Evolutionary conservation across 139 green algal species (phyloP).

Genomic region (Picochlorum sp.): DNA sequence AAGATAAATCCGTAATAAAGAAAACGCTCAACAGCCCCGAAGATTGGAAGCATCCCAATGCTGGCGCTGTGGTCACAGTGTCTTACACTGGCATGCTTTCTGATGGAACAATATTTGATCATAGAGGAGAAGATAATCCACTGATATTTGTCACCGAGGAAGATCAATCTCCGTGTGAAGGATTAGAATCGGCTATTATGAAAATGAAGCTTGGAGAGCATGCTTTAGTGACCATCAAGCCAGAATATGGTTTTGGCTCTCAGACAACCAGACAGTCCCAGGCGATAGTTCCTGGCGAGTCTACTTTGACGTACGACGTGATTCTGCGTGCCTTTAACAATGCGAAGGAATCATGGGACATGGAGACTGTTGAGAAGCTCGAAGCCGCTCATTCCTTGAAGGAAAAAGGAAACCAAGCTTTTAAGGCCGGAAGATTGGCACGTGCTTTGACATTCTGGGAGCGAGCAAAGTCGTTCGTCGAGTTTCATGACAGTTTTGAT

Average conservation of each 20-base stretch:
- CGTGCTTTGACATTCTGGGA: slow-evolving; percentile 62
- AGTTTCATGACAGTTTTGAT: slow-evolving; percentile 41
- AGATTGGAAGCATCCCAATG: slow-evolving; percentile 61
- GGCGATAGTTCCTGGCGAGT: slow-evolving; percentile 31
- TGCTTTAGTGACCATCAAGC: slow-evolving; percentile 56
- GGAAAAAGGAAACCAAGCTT: slow-evolving; percentile 80
- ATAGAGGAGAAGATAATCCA: slow-evolving; percentile 37
- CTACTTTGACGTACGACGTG: slow-evolving; percentile 46
- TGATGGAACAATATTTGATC: slow-evolving; percentile 60
- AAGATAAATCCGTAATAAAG: slow-evolving; percentile 53
- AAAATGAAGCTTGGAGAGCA: slow-evolving; percentile 84
- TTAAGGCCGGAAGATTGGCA: slow-evolving; percentile 67
- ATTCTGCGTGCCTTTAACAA: slow-evolving; percentile 53
- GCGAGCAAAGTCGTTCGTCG: slow-evolving; percentile 21
- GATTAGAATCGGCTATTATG: slow-evolving; percentile 71
- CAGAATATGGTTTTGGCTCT: slow-evolving; percentile 55
- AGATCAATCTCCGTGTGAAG: slow-evolving; percentile 53
- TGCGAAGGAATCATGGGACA: slow-evolving; percentile 86
- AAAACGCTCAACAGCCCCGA: slow-evolving; percentile 59
- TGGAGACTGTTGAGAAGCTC: slow-evolving; percentile 80
- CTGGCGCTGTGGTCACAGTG: slow-evolving; percentile 56
- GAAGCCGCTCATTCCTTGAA: slow-evolving; percentile 48
- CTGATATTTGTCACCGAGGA: slow-evolving; percentile 57
- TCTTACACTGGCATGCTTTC: slow-evolving; percentile 20
- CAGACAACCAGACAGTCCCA: slow-evolving; percentile 5